These are phyloP conservation scores for Bimuria novae-zelandiae DNA, from an alignment of 2,329 filamentous ascomycete species.

Conservation along the genomic window DNA sequence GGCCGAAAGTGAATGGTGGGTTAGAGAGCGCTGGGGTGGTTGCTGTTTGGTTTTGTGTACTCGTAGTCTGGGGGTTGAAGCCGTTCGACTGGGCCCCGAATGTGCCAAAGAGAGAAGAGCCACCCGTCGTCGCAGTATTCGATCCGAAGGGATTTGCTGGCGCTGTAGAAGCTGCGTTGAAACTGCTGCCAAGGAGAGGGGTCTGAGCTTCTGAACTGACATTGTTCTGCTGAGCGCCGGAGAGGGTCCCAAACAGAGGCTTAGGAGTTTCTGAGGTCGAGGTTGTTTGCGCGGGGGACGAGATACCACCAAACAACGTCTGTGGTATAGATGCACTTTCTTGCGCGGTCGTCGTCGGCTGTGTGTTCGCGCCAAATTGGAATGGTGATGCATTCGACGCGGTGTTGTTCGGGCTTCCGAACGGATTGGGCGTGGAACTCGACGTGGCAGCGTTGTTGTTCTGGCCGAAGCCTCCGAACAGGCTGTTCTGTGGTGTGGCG, in stretches of 20 bases:
- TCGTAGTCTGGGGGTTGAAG: background rate
- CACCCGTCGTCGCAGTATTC: background rate
- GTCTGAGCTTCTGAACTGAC: no score
- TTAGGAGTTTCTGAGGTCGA: constrained; percentile 19
- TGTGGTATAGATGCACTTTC: constrained; percentile 9
- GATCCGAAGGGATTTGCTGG: background rate
- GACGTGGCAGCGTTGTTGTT: constrained; percentile 9
- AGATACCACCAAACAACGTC: constrained; percentile 14
- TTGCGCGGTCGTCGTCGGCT: background rate
- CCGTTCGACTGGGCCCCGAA: background rate
- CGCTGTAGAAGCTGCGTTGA: background rate
- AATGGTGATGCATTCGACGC: constrained; percentile 15
- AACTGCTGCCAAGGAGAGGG: no score
- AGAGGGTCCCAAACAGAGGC: constrained; percentile 18
- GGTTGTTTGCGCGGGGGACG: constrained; percentile 7
- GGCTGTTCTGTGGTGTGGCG: constrained; percentile 16
- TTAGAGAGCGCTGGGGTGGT: background rate
- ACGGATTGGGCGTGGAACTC: background rate
- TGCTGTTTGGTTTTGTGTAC: background rate
- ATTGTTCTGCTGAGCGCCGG: no score
- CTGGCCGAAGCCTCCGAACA: constrained; percentile 20
- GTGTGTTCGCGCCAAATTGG: constrained; percentile 1
- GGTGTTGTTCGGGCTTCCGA: constrained; percentile 4
- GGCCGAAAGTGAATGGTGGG: background rate
- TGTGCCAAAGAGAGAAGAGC: background rate